Base-by-base conservation (phyloP, 108 stramenopile species). In the Cyclotella atomus region DNA sequence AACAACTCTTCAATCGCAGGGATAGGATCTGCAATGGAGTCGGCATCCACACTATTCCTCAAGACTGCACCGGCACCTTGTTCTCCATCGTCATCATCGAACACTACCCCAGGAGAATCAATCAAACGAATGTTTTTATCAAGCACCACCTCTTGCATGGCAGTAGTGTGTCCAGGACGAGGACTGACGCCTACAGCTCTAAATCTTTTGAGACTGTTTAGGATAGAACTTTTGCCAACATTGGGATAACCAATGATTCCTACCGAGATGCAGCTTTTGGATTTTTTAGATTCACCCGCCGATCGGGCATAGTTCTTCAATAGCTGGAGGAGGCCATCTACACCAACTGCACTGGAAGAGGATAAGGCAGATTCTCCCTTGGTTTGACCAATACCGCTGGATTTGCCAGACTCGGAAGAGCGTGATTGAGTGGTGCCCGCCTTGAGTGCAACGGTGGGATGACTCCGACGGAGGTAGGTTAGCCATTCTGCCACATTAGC, bases 71-170 rank as follows among this genome's bases (percentile, higher is more conserved):
- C 72, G n/a, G 89, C n/a, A n/a, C n/a, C n/a, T n/a, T n/a, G 85
- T 28, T 89, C 94, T 29, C 87, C 83, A 69, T 93, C 89, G 47
- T 77, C 83, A 69, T 93, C 90, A 59, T 93, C 91, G 75, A 99
- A 99, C 6, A 99, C 97, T 10, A 99, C 97, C 32, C 99, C 99
- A 41, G 99, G 99, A 67, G 93, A 97, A 79, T 99, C 99, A 68
- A 99, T 70, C 4, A 99, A 86, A 44, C 91, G 94, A 46, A 99
- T 88, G 60, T 95, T 91, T 67, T 94, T 89, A 73, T 99, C 99
- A 64, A 99, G 76, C 12, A 93, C 89, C 45, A 99, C 96, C 81
- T 98, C 97, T 76, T 97, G 97, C 93, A 98, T 85, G 19, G 92
- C 68, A 35, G 93, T 97, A 8, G 99, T 99, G 77, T 93, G 96